phyloP scores from a whole-genome alignment of 2,329 filamentous ascomycete genomes.

The Cercospora sp. region DNA sequence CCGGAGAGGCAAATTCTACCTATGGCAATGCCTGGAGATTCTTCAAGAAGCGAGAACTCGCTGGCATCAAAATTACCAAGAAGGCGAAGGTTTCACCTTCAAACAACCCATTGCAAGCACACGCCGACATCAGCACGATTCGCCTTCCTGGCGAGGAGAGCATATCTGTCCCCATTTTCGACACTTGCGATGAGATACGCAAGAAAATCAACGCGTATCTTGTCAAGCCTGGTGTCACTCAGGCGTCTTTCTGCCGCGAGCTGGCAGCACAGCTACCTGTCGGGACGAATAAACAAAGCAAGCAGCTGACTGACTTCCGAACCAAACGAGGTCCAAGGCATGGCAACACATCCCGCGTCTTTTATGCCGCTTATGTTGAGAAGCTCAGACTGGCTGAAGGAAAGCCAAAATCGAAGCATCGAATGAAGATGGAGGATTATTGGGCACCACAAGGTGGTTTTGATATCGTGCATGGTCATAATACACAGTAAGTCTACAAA shows the following conservation, averaged over 20 bases:
- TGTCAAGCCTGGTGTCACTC: conserved; percentile 49
- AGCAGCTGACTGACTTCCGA: conserved; percentile 53
- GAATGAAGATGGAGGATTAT: conserved; percentile 53
- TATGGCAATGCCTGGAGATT: conserved; percentile 40
- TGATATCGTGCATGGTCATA: conserved; percentile 15
- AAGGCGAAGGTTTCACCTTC: conserved; percentile 35
- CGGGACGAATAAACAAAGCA: conserved; percentile 43
- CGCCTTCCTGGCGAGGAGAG: conserved; percentile 51
- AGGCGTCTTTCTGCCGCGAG: conserved; percentile 54
- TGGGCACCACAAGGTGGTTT: conserved; percentile 31
- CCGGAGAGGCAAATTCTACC: conserved; percentile 35
- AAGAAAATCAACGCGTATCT: conserved; percentile 58
- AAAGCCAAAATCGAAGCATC: conserved; percentile 55
- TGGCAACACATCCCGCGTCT: conserved; percentile 53
- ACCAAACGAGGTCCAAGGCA: conserved; percentile 50
- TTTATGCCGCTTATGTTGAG: conserved; percentile 41
- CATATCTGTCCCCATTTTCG: conserved; percentile 52
- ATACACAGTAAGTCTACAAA: conserved; percentile 3
- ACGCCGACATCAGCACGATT: conserved; percentile 45
- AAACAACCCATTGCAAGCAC: conserved; percentile 31
- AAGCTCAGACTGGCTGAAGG: conserved; percentile 56
- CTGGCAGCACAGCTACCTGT: conserved; percentile 47
- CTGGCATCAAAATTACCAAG: conserved; percentile 45
- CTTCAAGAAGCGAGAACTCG: conserved; percentile 55
- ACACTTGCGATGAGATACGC: conserved; percentile 60